A percentile compares a stretch with the other conserved stretches of the same genome.
Conservation (phyloP, 352 stramenopile species). For the Phytophthora parvispora region DNA sequence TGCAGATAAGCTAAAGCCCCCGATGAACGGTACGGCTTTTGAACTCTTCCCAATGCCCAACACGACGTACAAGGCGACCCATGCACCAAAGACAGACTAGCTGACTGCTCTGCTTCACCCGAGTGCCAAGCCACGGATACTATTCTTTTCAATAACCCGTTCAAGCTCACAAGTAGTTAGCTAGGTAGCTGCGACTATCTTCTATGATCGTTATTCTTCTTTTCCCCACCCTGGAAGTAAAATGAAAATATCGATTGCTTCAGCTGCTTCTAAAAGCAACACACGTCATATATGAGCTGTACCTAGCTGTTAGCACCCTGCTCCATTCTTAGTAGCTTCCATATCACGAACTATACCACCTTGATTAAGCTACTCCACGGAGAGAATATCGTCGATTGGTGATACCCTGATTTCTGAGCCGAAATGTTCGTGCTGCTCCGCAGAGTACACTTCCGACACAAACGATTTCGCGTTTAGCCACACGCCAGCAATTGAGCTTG, state of each 20-base stretch:
- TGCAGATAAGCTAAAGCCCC: constrained; percentile 13
- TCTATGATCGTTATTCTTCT: background rate
- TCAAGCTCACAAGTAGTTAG: background rate
- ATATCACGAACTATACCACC: constrained; percentile 7
- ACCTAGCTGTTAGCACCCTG: background rate
- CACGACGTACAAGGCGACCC: constrained; percentile 37
- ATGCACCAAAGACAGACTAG: background rate
- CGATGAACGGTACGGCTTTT: constrained; percentile 22
- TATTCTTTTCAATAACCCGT: background rate
- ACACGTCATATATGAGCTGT: background rate
- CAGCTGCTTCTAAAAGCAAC: constrained; percentile 6
- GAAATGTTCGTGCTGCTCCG: constrained; percentile 4
- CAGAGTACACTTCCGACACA: constrained; percentile 50
- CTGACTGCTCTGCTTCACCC: background rate
- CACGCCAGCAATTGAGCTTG: constrained; percentile 44
- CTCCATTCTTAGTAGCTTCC: constrained; percentile 9
- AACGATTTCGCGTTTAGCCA: constrained; percentile 59
- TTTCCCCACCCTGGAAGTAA: background rate
- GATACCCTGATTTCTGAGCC: background rate
- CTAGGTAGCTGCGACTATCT: background rate
- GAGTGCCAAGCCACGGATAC: too few species aligned
- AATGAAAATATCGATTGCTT: constrained; percentile 16
- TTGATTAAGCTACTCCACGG: constrained; percentile 22
- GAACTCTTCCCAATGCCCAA: constrained; percentile 29
- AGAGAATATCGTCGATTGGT: constrained; percentile 29